Evolutionary conservation across 2,329 filamentous ascomycete genomes (phyloP).

Genomic region (Furcasterigmium furcatum): DNA sequence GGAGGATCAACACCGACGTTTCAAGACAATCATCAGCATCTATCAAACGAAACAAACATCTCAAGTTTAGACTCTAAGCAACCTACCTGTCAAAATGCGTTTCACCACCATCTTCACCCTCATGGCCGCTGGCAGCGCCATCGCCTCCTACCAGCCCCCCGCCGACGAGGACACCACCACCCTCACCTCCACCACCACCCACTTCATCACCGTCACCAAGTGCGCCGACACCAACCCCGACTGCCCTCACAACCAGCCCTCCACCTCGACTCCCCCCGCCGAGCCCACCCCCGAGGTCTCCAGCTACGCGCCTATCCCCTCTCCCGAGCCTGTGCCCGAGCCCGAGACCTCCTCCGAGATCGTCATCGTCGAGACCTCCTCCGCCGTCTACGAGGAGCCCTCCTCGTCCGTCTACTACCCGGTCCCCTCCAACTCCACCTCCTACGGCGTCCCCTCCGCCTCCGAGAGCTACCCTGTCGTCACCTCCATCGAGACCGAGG

Average conservation of each 20-base stretch:
- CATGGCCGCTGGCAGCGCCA: slow-evolving; percentile 35
- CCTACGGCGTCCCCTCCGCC: slow-evolving; percentile 16
- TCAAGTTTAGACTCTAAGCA: slow-evolving; percentile 2
- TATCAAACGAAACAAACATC: neutral
- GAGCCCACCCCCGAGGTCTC: slow-evolving; percentile 17
- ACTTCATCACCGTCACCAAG: slow-evolving; percentile 42
- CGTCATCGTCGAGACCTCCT: slow-evolving; percentile 9
- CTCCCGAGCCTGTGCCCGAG: slow-evolving; percentile 13
- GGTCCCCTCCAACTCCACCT: slow-evolving; percentile 29
- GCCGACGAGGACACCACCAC: slow-evolving; percentile 30
- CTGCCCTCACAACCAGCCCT: slow-evolving; percentile 30
- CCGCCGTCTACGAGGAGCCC: neutral
- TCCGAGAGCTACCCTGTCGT: slow-evolving; percentile 12
- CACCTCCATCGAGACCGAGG: slow-evolving; percentile 9
- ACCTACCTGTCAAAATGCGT: slow-evolving; percentile 38
- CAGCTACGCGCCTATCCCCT: slow-evolving; percentile 14
- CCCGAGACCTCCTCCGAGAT: slow-evolving; percentile 7
- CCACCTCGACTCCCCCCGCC: slow-evolving; percentile 18
- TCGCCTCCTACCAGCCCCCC: slow-evolving; percentile 27
- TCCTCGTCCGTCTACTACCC: slow-evolving; percentile 21
- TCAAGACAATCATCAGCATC: neutral
- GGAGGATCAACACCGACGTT: neutral
- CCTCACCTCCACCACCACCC: slow-evolving; percentile 41
- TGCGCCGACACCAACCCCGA: slow-evolving; percentile 40
- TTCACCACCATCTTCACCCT: slow-evolving; percentile 38